Evolutionary conservation across 1,139 yeast species (phyloP), one percentile per base, ranked within the genome.

Genomic region (Hansenula anomala): DNA sequence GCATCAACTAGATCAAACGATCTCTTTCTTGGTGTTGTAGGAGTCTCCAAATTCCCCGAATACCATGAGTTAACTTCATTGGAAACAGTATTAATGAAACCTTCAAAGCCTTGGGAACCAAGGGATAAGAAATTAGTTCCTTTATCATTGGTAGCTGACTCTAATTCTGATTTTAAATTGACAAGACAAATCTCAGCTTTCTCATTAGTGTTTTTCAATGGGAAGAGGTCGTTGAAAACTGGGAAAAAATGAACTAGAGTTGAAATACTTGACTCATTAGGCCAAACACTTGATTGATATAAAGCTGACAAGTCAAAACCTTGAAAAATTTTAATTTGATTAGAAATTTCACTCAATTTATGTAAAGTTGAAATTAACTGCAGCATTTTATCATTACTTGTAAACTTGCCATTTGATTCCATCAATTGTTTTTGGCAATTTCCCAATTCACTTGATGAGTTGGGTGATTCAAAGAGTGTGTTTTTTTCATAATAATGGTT

Each of bases 401-500:
- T 23, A 23, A 8, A 4, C 13, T 23, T 23, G 7, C 25, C 25
- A 23, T 23, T 23, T 4, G 11, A 10, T 23, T 23, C 13, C 7
- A 23, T 8, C n/a, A n/a, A n/a, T 23, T 23, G 25, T 4, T 23
- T 12, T 11, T 23, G 25, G 11, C 11, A 23, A 10, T 11, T 8
- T 10, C 13, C 11, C 11, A 23, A 23, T 12, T 23, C 25, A 23
- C 4, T 23, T 8, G 25, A 23, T 8, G 11, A 8, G 2, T 14
- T 31, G 16, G 33, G 33, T 6, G 14, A 13, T 13, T 36, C 23
- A 17, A 18, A 30, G 7, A 32, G 6, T 10, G 16, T 3, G 2
- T 37, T n/a, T 18, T 37, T 37, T 8, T 37, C 40, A 19, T 37
- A 37, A 27, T 29, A 37, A 27, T 33, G 23, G 17, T 37, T 20